phyloP scores from a whole-genome alignment of 371 early-diverging fungal species.

The Mucor velutinosus region DNA sequence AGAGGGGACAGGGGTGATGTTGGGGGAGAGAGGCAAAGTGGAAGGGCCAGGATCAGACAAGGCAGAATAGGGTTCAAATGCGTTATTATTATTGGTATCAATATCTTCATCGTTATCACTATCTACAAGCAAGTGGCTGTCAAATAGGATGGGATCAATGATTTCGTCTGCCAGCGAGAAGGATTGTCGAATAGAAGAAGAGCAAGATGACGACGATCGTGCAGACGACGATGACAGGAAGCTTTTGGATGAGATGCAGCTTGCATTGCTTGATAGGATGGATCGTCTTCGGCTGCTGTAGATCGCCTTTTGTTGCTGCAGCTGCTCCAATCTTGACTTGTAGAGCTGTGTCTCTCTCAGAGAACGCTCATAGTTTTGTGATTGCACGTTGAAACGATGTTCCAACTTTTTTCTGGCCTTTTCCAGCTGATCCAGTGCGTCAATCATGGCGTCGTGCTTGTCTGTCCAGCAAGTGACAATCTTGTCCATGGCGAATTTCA shows the following conservation, averaged over 20 bases:
- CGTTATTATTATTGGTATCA: not conserved
- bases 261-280: constrained; percentile 5
- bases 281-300: constrained; percentile 9
- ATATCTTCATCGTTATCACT: not conserved
- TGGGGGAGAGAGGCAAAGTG: not conserved
- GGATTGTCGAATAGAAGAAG: not conserved
- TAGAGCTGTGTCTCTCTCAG: constrained; percentile 15
- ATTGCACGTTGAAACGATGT: constrained; percentile 7
- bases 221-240: constrained; percentile 6
- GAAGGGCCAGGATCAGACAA: constrained; percentile 12
- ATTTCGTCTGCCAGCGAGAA: constrained; percentile 6
- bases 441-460: constrained; percentile 15
- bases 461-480: constrained; percentile 13
- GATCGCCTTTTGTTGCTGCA: not conserved
- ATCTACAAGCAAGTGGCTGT: not conserved
- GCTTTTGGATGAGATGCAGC: constrained; percentile 18
- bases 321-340: constrained; percentile 8
- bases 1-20: constrained; percentile 7
- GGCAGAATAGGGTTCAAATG: constrained; percentile 16
- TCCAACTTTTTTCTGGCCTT: not conserved
- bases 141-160: constrained; percentile 9
- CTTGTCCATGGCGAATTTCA: constrained; percentile 14
- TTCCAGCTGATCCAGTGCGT: constrained; percentile 13
- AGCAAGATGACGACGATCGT: constrained; percentile 13
- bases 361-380: constrained; percentile 12